Conservation (phyloP, 1,139 yeast genomes). For the Kodamaea arcana region DNA sequence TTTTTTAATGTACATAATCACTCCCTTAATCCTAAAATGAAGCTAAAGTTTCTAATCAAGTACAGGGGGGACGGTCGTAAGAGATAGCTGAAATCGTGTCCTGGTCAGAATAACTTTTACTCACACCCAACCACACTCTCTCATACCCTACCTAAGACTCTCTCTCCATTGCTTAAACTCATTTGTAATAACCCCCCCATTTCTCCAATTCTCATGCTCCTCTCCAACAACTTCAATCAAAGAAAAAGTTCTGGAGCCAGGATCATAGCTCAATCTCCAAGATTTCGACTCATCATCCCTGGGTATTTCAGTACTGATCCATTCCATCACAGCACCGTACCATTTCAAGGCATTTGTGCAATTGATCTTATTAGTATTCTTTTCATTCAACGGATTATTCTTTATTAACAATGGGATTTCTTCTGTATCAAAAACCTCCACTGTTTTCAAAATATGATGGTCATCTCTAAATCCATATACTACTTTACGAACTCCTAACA, state of each 20-base stretch:
- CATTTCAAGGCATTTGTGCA: constrained; percentile 79
- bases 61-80: too few species aligned
- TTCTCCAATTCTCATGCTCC: constrained; percentile 24
- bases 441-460: constrained; percentile 52
- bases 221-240: constrained; percentile 27
- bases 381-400: constrained; percentile 29
- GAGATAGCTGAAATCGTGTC: too few species aligned
- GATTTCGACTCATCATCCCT: constrained; percentile 33
- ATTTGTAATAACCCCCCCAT: constrained; percentile 42
- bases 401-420: constrained; percentile 65
- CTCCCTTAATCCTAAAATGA: too few species aligned
- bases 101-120: too few species aligned
- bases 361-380: constrained; percentile 35
- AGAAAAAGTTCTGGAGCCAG: constrained; percentile 28
- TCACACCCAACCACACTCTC: too few species aligned
- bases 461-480: constrained; percentile 88
- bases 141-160: constrained; percentile 1
- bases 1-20: too few species aligned
- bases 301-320: constrained; percentile 61
- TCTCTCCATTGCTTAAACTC: constrained; percentile 65
- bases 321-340: constrained; percentile 79
- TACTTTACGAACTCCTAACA: constrained; percentile 74
- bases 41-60: too few species aligned
- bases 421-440: constrained; percentile 75
- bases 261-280: constrained; percentile 33